Base-by-base conservation (phyloP, 306 rosid genomes). In the Carpinus viminea region DNA sequence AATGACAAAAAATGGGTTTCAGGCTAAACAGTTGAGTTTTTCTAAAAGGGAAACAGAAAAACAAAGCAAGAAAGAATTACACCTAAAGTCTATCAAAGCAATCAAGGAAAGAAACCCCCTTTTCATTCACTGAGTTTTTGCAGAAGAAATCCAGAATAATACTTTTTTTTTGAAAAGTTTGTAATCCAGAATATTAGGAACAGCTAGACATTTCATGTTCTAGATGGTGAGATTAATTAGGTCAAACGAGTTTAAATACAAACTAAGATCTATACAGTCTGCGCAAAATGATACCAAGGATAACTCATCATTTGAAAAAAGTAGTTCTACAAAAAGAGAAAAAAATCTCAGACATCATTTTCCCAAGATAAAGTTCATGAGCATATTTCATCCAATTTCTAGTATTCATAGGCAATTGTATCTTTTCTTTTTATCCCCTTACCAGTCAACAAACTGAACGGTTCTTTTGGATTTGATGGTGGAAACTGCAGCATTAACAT, bases 391-490 rank as follows among this genome's bases (percentile, higher is more conserved):
- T 66, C 48, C 71, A 66, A 38, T n/a, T 36, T 36, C 17, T 41
- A 41, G 47, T 16, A 66, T 38, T 4, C 5, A 3, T 36, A 41
- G 45, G 45, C 7, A 7, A 41, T 41, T 41, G 45, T 5, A 41
- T 41, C 45, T 41, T 41, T 41, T 41, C 8, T 41, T 41, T 41
- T 41, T 41, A 5, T 41, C 45, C 45, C 45, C 45, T 41, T 85
- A 95, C 98, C 98, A 95, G 85, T 95, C 98, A 81, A 95, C 98
- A 83, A 95, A 95, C 81, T 95, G 98, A 65, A 95, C 98, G 18
- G 98, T 92, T 88, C 98, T 88, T 53, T 95, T 95, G 4, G 98
- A 92, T 78, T 95, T 95, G 81, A 95, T 95, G 75, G 98, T 91
- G 74, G 85, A 97, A 71, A 95, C 98, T 0, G 98, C 98, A 72